Conservation (phyloP, 257 asterid species). For the Forsythia suspensa region DNA sequence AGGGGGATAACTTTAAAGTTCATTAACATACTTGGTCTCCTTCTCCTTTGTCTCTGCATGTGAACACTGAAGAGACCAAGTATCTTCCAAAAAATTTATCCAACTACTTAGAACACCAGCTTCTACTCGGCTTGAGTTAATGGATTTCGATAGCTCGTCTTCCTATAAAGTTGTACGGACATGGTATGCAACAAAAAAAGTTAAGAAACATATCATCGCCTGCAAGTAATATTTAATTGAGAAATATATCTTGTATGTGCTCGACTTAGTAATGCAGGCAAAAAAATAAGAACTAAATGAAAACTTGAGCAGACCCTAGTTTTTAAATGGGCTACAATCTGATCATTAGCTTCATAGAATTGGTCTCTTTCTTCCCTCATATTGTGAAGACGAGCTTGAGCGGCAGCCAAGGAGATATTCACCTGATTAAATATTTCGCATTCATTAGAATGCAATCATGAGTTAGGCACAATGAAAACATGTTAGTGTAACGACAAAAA, state of each 20-base stretch:
- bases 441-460: background rate
- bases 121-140: constrained; percentile 73
- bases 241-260: constrained; percentile 7
- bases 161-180: constrained; percentile 52
- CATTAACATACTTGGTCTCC: constrained; percentile 55
- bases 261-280: constrained; percentile 7
- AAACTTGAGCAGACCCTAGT: constrained; percentile 58
- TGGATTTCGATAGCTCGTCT: constrained; percentile 70
- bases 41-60: constrained; percentile 68
- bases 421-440: constrained; percentile 49
- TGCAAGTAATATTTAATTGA: constrained; percentile 11
- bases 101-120: constrained; percentile 71
- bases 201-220: constrained; percentile 14
- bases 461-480: constrained; percentile 14
- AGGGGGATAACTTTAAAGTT: constrained; percentile 19
- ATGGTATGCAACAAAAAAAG: constrained; percentile 13
- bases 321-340: constrained; percentile 84
- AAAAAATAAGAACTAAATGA: background rate
- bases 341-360: constrained; percentile 95
- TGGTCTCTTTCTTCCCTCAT: constrained; percentile 92
- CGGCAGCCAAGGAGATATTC: constrained; percentile 81
- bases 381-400: constrained; percentile 80
- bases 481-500: background rate
- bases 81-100: constrained; percentile 91
- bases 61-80: constrained; percentile 87